Conservation (phyloP, 352 stramenopile species). For the Pythium aquatile region DNA sequence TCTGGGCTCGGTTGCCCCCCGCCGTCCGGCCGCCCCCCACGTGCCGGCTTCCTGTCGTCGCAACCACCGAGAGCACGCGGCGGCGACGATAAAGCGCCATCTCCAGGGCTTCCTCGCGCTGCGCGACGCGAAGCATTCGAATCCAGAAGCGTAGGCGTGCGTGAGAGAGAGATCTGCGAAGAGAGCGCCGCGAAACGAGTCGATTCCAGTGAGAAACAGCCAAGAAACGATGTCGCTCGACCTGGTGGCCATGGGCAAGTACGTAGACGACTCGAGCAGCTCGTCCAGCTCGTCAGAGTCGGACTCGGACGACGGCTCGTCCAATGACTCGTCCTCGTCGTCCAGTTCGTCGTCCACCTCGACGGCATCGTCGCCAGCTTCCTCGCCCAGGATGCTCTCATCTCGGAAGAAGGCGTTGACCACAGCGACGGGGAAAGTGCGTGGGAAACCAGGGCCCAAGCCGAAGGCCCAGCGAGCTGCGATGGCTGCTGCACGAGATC, state of each 20-base stretch:
- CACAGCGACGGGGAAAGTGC: slow-evolving; percentile 12
- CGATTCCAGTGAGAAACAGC: not conserved
- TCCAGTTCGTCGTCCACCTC: slow-evolving; percentile 31
- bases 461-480: slow-evolving; percentile 7
- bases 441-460: slow-evolving; percentile 22
- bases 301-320: slow-evolving; percentile 55
- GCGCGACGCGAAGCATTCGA: not conserved
- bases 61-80: slow-evolving; percentile 13
- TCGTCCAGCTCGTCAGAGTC: slow-evolving; percentile 70
- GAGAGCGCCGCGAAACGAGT: not conserved
- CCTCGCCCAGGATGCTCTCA: slow-evolving; percentile 16
- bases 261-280: slow-evolving; percentile 72
- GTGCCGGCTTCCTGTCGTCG: slow-evolving; percentile 18
- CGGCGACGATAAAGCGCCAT: slow-evolving; percentile 8
- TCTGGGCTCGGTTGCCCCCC: slow-evolving; percentile 11
- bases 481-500: slow-evolving; percentile 14
- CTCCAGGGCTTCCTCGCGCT: not conserved
- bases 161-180: not conserved
- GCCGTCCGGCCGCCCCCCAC: slow-evolving; percentile 6
- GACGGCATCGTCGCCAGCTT: slow-evolving; percentile 24
- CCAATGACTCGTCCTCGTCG: slow-evolving; percentile 43
- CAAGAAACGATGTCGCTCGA: slow-evolving; percentile 57
- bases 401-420: slow-evolving; percentile 25
- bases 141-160: not conserved
- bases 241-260: slow-evolving; percentile 78